Conservation (phyloP, 352 stramenopile species). For the Thalassiosira livingstoniorum region DNA sequence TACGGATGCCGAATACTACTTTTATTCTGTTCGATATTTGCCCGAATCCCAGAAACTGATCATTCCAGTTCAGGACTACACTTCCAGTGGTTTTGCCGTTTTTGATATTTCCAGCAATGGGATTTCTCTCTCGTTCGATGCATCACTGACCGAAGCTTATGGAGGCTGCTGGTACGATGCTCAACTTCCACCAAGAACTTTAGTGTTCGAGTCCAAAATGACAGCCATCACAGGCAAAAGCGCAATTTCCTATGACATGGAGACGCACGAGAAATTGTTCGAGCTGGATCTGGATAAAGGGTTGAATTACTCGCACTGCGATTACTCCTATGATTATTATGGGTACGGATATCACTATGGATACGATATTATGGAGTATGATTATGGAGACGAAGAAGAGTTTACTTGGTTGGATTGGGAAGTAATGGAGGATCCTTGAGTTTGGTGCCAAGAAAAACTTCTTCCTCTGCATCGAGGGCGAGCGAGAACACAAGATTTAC, state of each 20-base stretch:
- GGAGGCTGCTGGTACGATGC: constrained; percentile 4
- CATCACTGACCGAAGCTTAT: neutral
- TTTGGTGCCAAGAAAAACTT: no score
- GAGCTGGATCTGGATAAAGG: neutral
- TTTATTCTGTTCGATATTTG: constrained; percentile 20
- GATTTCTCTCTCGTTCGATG: constrained; percentile 2
- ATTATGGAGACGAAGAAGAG: no score
- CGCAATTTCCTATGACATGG: constrained; percentile 1
- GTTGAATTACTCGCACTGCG: neutral
- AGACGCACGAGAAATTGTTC: neutral
- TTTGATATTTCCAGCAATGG: neutral
- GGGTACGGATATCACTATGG: neutral
- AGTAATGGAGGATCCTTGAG: no score
- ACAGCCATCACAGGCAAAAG: constrained; percentile 15
- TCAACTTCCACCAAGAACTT: constrained; percentile 2
- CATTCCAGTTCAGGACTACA: neutral
- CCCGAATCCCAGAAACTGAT: constrained; percentile 20
- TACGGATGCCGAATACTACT: constrained; percentile 15
- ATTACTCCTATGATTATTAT: neutral
- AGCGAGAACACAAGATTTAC: no score
- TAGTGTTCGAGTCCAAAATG: constrained; percentile 15
- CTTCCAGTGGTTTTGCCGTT: constrained; percentile 1
- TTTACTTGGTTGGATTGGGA: no score
- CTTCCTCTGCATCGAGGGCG: no score
- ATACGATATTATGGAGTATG: no score